Conservation (phyloP, 257 asterid species). For the Verbascum thapsus region DNA sequence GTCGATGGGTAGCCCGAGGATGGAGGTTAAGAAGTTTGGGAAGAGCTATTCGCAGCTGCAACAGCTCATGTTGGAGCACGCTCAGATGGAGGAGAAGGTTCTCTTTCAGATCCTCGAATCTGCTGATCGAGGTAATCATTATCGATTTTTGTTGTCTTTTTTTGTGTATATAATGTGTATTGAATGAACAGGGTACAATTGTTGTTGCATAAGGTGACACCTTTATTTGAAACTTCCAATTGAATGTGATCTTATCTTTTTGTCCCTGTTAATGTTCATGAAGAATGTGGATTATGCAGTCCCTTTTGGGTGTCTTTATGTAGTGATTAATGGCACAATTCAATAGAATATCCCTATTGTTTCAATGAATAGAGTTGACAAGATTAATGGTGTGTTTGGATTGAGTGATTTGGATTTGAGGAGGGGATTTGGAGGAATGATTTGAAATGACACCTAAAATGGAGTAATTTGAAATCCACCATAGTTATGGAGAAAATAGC, state of each 20-base stretch:
- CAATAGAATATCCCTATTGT: too few species aligned
- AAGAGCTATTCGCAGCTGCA: conserved; percentile 68
- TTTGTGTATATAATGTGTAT: conserved; percentile 21
- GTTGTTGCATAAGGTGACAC: conserved; percentile 2
- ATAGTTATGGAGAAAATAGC: too few species aligned
- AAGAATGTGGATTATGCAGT: background rate
- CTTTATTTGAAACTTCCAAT: conserved; percentile 2
- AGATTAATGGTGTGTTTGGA: too few species aligned
- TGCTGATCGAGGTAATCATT: conserved; percentile 79
- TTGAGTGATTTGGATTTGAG: too few species aligned
- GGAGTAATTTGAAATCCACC: too few species aligned
- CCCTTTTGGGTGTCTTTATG: background rate
- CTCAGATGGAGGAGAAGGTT: conserved; percentile 96
- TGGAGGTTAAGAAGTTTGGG: conserved; percentile 91
- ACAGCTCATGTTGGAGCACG: conserved; percentile 90
- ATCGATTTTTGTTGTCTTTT: background rate
- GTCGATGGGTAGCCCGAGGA: conserved; percentile 82
- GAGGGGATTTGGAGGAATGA: too few species aligned
- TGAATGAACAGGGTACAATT: conserved; percentile 3
- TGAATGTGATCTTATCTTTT: conserved; percentile 19
- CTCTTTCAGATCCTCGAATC: conserved; percentile 87
- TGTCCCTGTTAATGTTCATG: conserved; percentile 23
- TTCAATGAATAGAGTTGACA: background rate
- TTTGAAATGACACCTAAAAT: too few species aligned
- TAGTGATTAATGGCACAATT: background rate